These are phyloP conservation scores for Mycena belliarum DNA, from an alignment of 768 basidiomycete species.

Conservation along the genomic window DNA sequence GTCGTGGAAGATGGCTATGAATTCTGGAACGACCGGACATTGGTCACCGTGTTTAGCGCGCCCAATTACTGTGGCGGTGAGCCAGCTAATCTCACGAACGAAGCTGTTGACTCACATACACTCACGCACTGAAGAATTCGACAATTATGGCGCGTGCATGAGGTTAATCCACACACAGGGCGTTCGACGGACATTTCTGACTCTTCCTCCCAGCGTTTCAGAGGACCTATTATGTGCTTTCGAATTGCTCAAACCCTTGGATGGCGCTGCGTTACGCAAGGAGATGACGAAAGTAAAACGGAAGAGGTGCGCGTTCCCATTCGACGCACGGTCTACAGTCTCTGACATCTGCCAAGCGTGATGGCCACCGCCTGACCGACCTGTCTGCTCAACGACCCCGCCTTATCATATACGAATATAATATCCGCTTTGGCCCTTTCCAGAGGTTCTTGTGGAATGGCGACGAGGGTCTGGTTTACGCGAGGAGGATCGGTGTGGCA, in stretches of 20 bases:
- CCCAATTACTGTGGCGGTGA: slow-evolving; percentile 95
- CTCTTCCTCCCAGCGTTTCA: slow-evolving; percentile 65
- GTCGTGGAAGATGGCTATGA: slow-evolving; percentile 99
- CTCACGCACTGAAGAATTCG: slow-evolving; percentile 66
- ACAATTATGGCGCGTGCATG: slow-evolving; percentile 96
- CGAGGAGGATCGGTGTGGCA: slow-evolving; percentile 10
- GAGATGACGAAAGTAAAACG: slow-evolving; percentile 99
- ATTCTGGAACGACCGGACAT: slow-evolving; percentile 98
- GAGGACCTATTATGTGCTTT: slow-evolving; percentile 98
- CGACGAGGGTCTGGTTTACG: slow-evolving; percentile 7
- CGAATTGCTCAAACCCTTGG: slow-evolving; percentile 93
- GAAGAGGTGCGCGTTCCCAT: slow-evolving; percentile 69
- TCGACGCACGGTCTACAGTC: background rate
- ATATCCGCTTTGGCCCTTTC: slow-evolving; percentile 16
- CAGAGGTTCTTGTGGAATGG: slow-evolving; percentile 9
- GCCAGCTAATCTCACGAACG: slow-evolving; percentile 31
- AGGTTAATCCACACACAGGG: slow-evolving; percentile 49
- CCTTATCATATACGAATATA: slow-evolving; percentile 29
- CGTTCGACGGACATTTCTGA: slow-evolving; percentile 16
- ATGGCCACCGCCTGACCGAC: slow-evolving; percentile 9
- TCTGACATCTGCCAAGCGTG: slow-evolving; percentile 5
- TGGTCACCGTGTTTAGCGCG: slow-evolving; percentile 98
- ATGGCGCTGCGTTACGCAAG: slow-evolving; percentile 91
- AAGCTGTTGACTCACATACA: slow-evolving; percentile 15
- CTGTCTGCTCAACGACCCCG: slow-evolving; percentile 6